Conservation (phyloP, 352 stramenopile genomes). For the Globisporangium acanthophoron region DNA sequence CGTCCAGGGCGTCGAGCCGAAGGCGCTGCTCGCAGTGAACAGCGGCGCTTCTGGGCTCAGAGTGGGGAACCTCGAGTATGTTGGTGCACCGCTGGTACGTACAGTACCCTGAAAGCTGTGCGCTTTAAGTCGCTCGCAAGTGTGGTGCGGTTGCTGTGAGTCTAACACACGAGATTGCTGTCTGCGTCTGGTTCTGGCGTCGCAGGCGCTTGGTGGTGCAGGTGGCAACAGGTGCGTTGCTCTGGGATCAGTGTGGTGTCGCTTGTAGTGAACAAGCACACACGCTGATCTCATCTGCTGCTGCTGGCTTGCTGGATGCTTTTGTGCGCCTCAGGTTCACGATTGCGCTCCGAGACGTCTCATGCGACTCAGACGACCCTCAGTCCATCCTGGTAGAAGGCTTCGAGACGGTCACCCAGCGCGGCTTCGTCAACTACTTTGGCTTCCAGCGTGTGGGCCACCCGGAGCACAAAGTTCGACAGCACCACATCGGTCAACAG, state of each 20-base stretch:
- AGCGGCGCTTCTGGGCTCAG: slow-evolving; percentile 15
- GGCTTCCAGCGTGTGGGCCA: slow-evolving; percentile 71
- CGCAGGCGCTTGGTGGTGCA: slow-evolving; percentile 38
- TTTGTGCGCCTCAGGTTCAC: slow-evolving; percentile 28
- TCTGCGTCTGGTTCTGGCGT: not conserved
- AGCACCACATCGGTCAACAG: slow-evolving; percentile 67
- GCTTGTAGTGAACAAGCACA: no score
- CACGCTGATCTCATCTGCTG: not conserved
- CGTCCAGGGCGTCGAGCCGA: slow-evolving; percentile 33
- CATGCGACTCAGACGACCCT: slow-evolving; percentile 10
- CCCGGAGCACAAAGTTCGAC: slow-evolving; percentile 33
- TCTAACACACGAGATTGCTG: not conserved
- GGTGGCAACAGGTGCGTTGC: slow-evolving; percentile 40
- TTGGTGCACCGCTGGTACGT: slow-evolving; percentile 38
- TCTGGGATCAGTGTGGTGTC: not conserved
- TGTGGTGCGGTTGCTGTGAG: not conserved
- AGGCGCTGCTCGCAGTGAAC: slow-evolving; percentile 40
- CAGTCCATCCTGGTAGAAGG: slow-evolving; percentile 15
- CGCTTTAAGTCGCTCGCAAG: not conserved
- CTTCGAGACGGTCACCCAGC: slow-evolving; percentile 24
- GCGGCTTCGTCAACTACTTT: slow-evolving; percentile 80
- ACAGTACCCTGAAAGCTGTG: not conserved
- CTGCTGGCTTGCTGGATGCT: not conserved
- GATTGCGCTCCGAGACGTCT: slow-evolving; percentile 41
- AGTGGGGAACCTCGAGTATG: slow-evolving; percentile 52